A percentile compares a stretch with the other conserved stretches of the same genome.
Conservation (phyloP, 768 basidiomycete species). For the Rhodotorula diobovata region DNA sequence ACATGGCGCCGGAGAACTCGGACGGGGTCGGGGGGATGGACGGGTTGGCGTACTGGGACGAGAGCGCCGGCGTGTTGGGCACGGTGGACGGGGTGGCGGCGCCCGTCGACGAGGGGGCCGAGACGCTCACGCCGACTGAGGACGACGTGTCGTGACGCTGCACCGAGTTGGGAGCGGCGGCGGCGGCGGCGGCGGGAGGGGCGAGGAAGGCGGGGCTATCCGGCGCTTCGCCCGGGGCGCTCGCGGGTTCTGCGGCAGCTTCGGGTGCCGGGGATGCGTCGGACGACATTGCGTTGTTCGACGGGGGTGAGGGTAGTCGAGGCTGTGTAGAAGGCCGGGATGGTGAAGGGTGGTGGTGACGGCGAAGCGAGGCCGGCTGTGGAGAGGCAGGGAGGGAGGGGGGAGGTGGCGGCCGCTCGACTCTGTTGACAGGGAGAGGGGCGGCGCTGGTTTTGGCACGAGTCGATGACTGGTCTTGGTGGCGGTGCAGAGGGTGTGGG, state of each 20-base stretch:
- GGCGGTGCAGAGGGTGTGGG: no score
- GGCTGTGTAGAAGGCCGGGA: background rate
- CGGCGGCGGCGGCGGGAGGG: no score
- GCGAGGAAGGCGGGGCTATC: background rate
- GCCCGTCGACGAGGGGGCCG: background rate
- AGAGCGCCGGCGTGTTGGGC: constrained; percentile 7
- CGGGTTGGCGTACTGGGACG: background rate
- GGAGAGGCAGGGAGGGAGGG: no score
- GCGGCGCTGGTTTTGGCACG: no score
- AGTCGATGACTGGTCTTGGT: no score
- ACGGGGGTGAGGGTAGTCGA: background rate
- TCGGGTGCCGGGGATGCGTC: background rate
- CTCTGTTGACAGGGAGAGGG: no score
- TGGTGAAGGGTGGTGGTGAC: no score
- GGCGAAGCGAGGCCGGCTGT: no score
- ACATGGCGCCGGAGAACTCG: background rate
- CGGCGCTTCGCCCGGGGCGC: background rate
- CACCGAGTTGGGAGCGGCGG: background rate
- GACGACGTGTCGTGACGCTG: background rate
- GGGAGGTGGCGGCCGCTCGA: no score
- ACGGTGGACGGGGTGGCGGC: constrained; percentile 2
- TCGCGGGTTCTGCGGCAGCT: background rate
- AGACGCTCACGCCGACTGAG: background rate
- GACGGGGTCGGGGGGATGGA: background rate
- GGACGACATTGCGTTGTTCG: background rate